These are phyloP conservation scores for Termitomyces sp. DNA, from an alignment of 768 basidiomycete genomes.

Conservation along the genomic window DNA sequence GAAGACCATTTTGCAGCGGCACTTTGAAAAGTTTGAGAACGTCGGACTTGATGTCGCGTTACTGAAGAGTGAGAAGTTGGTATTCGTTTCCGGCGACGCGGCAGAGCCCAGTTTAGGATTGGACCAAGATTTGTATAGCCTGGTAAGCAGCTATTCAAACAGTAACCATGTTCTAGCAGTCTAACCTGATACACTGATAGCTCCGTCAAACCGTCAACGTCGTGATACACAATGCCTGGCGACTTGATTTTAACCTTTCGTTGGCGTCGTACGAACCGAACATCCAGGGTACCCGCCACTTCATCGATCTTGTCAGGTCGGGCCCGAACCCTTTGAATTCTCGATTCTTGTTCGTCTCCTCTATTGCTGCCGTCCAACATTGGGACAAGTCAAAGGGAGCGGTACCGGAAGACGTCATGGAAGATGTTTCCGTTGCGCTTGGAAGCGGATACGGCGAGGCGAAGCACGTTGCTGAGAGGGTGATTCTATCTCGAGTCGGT, in stretches of 20 bases:
- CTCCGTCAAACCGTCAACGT: conserved; percentile 25
- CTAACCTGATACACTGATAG: conserved; percentile 15
- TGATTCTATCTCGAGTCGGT: conserved; percentile 10
- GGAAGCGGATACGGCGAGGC: conserved; percentile 33
- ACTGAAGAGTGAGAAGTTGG: conserved; percentile 16
- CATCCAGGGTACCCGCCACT: conserved; percentile 29
- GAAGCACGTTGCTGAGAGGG: conserved; percentile 35
- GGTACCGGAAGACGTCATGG: conserved; percentile 34
- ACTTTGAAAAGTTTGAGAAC: conserved; percentile 17
- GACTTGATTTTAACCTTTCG: conserved; percentile 40
- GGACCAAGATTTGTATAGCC: conserved; percentile 6
- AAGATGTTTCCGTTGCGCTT: conserved; percentile 22
- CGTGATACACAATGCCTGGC: conserved; percentile 39
- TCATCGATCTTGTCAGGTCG: conserved; percentile 30
- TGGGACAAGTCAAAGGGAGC: conserved; percentile 22
- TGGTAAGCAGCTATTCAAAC: conserved; percentile 1
- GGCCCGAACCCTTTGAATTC: conserved; percentile 17
- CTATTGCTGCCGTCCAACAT: conserved; percentile 25
- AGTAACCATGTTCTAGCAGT: background rate
- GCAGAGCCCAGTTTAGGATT: conserved; percentile 15
- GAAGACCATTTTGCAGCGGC: conserved; percentile 14
- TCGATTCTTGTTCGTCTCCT: conserved; percentile 34
- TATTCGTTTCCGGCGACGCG: conserved; percentile 20
- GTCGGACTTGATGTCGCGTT: conserved; percentile 18
- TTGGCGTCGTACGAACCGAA: conserved; percentile 36